Evolutionary conservation across 345 rosid species (phyloP).

Genomic region (Acer saccharum): DNA sequence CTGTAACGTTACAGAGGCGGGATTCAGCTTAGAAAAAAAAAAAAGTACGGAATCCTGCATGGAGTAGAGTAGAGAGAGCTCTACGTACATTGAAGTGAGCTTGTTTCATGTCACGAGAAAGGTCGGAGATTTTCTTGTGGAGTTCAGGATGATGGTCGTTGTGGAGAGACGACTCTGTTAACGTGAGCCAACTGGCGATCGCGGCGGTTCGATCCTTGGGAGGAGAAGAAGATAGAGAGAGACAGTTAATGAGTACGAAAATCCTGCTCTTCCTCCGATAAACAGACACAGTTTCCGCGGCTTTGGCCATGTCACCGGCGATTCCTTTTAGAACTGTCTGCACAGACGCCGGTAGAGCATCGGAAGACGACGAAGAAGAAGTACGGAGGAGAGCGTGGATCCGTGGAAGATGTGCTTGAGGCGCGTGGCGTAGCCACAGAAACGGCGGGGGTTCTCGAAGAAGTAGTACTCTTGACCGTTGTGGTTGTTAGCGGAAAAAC

Average conservation of each 20-base stretch:
- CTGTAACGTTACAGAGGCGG: no score
- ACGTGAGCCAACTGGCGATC: conserved; percentile 42
- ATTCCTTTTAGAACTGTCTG: conserved; percentile 42
- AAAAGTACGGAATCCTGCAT: no score
- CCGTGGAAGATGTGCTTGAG: conserved; percentile 28
- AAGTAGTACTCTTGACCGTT: neutral
- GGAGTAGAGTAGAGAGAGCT: no score
- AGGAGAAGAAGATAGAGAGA: conserved; percentile 27
- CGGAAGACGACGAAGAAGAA: conserved; percentile 15
- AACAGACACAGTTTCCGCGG: conserved; percentile 28
- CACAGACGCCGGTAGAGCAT: conserved; percentile 26
- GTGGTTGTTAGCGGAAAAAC: conserved; percentile 12
- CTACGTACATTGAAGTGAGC: conserved; percentile 30
- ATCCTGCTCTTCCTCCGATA: conserved; percentile 39
- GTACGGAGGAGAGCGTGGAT: conserved; percentile 25
- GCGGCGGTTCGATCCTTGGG: conserved; percentile 31
- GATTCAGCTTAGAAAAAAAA: no score
- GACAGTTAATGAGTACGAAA: conserved; percentile 39
- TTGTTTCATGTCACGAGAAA: conserved; percentile 44
- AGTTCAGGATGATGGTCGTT: conserved; percentile 27
- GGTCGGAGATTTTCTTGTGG: conserved; percentile 38
- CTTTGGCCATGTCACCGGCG: conserved; percentile 32
- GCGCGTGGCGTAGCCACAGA: conserved; percentile 35
- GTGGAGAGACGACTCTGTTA: conserved; percentile 33
- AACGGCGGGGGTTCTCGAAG: conserved; percentile 28